Evolutionary conservation across 106 monocot species (phyloP).

Genomic region (Alisma plantagoaquatica): DNA sequence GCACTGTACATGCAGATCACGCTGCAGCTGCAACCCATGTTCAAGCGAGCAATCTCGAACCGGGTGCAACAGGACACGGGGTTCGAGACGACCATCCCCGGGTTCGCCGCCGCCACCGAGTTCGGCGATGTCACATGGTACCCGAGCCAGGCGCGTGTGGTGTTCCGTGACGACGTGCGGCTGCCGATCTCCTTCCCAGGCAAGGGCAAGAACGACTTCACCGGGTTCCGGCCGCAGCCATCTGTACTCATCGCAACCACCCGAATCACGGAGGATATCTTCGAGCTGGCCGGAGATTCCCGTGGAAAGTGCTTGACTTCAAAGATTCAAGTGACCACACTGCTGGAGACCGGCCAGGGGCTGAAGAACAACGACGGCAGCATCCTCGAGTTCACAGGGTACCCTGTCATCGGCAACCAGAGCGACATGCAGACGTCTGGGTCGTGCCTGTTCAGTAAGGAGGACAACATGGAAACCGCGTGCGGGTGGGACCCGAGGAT

Average conservation of each 20-base stretch:
- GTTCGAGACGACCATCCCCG: background rate
- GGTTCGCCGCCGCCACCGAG: conserved; percentile 10
- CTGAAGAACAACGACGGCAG: conserved; percentile 15
- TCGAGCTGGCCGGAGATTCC: conserved; percentile 3
- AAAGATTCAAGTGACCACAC: background rate
- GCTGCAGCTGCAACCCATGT: conserved; percentile 10
- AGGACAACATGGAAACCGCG: conserved; percentile 19
- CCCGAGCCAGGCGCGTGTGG: background rate
- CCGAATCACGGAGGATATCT: conserved; percentile 4
- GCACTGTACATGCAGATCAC: conserved; percentile 6
- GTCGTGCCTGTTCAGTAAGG: conserved; percentile 12
- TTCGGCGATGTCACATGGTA: conserved; percentile 11
- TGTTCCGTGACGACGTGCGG: conserved; percentile 10
- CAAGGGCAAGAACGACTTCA: conserved; percentile 14
- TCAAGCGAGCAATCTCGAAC: conserved; percentile 8
- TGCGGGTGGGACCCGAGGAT: conserved; percentile 43
- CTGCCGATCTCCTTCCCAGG: conserved; percentile 7
- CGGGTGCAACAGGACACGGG: background rate
- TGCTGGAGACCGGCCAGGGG: conserved; percentile 6
- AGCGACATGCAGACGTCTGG: conserved; percentile 30
- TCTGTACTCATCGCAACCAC: background rate
- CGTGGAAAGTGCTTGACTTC: conserved; percentile 6
- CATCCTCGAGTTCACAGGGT: conserved; percentile 15
- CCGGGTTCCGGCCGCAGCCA: conserved; percentile 14
- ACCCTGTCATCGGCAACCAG: conserved; percentile 24